Percentiles rank a stretch among this genome's conserved stretches.
Evolutionary conservation across 2,329 filamentous ascomycete species (phyloP).

Genomic region (Penicillium sp.): DNA sequence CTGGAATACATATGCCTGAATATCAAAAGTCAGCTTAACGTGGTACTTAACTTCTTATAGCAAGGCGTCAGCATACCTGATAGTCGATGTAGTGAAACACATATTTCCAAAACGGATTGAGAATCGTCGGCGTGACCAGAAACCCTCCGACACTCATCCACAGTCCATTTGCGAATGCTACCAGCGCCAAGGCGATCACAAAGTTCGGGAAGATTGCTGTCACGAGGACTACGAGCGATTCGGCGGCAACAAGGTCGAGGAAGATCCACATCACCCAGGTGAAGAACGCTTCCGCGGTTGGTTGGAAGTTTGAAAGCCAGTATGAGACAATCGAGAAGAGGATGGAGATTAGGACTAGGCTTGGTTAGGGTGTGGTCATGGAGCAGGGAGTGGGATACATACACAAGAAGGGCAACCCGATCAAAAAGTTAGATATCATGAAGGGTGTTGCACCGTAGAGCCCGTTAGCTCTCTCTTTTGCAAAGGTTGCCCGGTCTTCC

Average conservation of each 20-base stretch:
- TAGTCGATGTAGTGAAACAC: slow-evolving; percentile 90
- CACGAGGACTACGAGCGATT: slow-evolving; percentile 78
- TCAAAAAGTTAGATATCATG: slow-evolving; percentile 76
- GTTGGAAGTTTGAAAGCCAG: slow-evolving; percentile 76
- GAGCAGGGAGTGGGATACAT: slow-evolving; percentile 19
- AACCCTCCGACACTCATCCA: slow-evolving; percentile 90
- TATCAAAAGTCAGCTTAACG: not conserved
- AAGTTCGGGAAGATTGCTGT: slow-evolving; percentile 74
- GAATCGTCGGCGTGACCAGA: slow-evolving; percentile 68
- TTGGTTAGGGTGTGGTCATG: slow-evolving; percentile 9
- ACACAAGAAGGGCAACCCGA: slow-evolving; percentile 77
- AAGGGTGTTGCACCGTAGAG: slow-evolving; percentile 75
- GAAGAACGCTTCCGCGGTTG: slow-evolving; percentile 67
- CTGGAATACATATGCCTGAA: slow-evolving; percentile 73
- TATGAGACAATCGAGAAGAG: slow-evolving; percentile 76
- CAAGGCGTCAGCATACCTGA: slow-evolving; percentile 50
- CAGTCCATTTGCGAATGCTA: slow-evolving; percentile 82
- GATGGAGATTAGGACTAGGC: slow-evolving; percentile 66
- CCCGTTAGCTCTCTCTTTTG: slow-evolving; percentile 79
- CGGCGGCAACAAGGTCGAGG: slow-evolving; percentile 78
- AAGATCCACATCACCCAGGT: slow-evolving; percentile 83
- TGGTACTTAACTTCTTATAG: not conserved
- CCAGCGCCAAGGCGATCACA: slow-evolving; percentile 74
- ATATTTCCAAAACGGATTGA: slow-evolving; percentile 85
- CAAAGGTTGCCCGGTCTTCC: slow-evolving; percentile 71